phyloP scores from a whole-genome alignment of 345 rosid genomes.

The Bruguiera sexangula region DNA sequence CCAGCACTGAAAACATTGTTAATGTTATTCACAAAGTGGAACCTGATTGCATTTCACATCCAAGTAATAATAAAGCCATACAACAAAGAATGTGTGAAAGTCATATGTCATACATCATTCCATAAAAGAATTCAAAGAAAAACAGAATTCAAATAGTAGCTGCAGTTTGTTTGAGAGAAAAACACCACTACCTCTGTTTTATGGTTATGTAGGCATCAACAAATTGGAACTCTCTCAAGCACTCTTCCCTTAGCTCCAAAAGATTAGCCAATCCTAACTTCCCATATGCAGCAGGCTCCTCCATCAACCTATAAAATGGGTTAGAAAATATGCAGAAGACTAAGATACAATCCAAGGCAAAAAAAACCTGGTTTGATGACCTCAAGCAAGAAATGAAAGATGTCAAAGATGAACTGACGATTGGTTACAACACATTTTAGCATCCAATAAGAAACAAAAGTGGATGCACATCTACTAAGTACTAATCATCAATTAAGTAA shows the following conservation, averaged over 20 bases:
- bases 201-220: conserved; percentile 93
- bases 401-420: background rate
- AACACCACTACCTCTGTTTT: conserved; percentile 68
- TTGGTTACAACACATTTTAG: background rate
- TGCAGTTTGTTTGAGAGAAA: background rate
- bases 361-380: background rate
- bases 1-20: background rate
- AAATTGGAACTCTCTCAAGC: conserved; percentile 95
- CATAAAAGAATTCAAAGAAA: background rate
- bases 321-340: conserved; percentile 12
- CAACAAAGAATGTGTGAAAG: background rate
- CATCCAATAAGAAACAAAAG: conserved; percentile 7
- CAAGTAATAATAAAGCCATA: background rate
- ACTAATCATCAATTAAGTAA: background rate
- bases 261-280: conserved; percentile 97
- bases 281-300: conserved; percentile 98
- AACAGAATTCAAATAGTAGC: background rate
- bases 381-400: background rate
- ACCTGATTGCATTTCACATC: background rate
- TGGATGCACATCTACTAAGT: background rate
- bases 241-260: conserved; percentile 96
- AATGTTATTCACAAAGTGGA: background rate
- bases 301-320: conserved; percentile 66
- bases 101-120: background rate
- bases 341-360: background rate